These are phyloP conservation scores for Diaporthe longicolla DNA, from an alignment of 2,329 filamentous ascomycete genomes.

Conservation along the genomic window DNA sequence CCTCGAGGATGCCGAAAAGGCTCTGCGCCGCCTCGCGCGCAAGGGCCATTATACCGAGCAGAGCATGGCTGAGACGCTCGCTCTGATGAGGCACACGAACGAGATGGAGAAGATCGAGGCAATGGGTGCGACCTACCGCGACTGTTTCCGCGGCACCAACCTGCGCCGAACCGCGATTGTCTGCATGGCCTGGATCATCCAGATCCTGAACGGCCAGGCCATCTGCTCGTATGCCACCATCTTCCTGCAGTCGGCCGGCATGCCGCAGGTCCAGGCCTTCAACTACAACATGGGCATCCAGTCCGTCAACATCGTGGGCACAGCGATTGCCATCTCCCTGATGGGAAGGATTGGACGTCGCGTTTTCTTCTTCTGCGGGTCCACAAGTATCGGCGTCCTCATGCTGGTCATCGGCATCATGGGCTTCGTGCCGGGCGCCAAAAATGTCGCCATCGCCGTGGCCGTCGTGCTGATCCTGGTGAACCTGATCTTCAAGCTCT, in stretches of 20 bases:
- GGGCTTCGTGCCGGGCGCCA: neutral
- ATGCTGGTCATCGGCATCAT: constrained; percentile 46
- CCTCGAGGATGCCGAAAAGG: constrained; percentile 51
- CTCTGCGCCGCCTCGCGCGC: constrained; percentile 51
- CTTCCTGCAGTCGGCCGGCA: constrained; percentile 61
- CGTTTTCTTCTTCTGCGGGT: constrained; percentile 61
- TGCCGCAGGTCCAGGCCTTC: constrained; percentile 60
- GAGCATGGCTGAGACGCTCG: constrained; percentile 62
- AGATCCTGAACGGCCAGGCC: constrained; percentile 62
- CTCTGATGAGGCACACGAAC: constrained; percentile 69
- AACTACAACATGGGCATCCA: constrained; percentile 63
- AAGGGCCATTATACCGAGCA: constrained; percentile 49
- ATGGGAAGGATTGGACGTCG: constrained; percentile 65
- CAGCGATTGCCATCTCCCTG: constrained; percentile 64
- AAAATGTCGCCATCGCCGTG: constrained; percentile 51
- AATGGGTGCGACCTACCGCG: constrained; percentile 60
- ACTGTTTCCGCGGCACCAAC: constrained; percentile 68
- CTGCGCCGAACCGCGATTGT: constrained; percentile 67
- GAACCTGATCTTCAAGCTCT: constrained; percentile 60
- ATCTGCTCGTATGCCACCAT: constrained; percentile 65
- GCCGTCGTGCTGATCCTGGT: constrained; percentile 63
- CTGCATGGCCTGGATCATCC: constrained; percentile 63
- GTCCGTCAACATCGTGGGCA: constrained; percentile 65
- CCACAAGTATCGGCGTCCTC: constrained; percentile 57
- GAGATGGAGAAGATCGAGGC: constrained; percentile 61